A percentile compares a stretch with the other conserved stretches of the same genome.
These are phyloP conservation scores for Nicotiana knightiana DNA, from an alignment of 257 asterid species.

Conservation along the genomic window DNA sequence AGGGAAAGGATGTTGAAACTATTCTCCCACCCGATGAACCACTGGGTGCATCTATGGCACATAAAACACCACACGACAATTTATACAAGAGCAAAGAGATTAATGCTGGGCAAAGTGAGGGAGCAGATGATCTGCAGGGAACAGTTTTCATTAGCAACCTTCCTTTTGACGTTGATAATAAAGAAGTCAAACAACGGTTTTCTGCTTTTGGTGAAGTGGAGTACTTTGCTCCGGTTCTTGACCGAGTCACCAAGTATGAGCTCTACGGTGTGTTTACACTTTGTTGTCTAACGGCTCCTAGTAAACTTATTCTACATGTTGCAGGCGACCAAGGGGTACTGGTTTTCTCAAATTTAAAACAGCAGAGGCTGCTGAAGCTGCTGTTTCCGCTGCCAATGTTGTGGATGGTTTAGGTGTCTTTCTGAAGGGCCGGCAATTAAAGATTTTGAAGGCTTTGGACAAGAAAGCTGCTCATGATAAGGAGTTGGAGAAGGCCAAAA, in stretches of 20 bases:
- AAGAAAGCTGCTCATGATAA: slow-evolving; percentile 72
- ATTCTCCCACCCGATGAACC: slow-evolving; percentile 26
- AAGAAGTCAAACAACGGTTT: slow-evolving; percentile 84
- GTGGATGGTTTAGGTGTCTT: slow-evolving; percentile 57
- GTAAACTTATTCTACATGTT: slow-evolving; percentile 11
- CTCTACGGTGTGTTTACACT: neutral
- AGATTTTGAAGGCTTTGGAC: slow-evolving; percentile 79
- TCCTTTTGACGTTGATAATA: slow-evolving; percentile 63
- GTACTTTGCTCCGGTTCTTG: slow-evolving; percentile 76
- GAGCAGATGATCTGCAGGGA: slow-evolving; percentile 64
- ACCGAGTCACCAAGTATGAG: slow-evolving; percentile 76
- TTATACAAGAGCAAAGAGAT: slow-evolving; percentile 23
- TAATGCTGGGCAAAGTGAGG: slow-evolving; percentile 30
- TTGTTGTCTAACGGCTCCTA: neutral
- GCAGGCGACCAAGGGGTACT: slow-evolving; percentile 94
- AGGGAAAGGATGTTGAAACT: slow-evolving; percentile 33
- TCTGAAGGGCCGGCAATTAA: slow-evolving; percentile 75
- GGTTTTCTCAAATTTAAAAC: slow-evolving; percentile 91
- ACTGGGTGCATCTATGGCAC: slow-evolving; percentile 17
- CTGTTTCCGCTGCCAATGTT: slow-evolving; percentile 59
- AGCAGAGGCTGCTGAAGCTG: slow-evolving; percentile 61
- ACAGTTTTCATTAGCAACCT: slow-evolving; percentile 80
- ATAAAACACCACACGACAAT: slow-evolving; percentile 7
- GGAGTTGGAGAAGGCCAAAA: slow-evolving; percentile 70
- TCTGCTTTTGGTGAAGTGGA: slow-evolving; percentile 79